Conservation (phyloP, 208 protist genomes). For the Borovskyia barvae region DNA sequence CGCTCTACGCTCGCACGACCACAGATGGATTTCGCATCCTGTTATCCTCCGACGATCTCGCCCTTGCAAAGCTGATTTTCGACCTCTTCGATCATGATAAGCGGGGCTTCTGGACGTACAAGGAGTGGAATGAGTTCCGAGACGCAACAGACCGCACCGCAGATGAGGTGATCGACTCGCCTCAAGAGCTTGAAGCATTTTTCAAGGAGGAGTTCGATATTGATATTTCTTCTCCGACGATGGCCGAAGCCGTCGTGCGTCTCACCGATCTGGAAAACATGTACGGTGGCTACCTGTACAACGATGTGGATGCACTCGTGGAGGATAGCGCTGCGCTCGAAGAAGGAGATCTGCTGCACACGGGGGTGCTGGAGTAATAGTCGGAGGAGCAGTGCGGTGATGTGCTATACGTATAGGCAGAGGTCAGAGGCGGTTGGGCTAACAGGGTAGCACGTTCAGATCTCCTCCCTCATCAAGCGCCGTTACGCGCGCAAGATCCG, state of each 20-base stretch:
- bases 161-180: slow-evolving; percentile 27
- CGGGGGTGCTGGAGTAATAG: slow-evolving; percentile 72
- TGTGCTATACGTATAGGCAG: too few species aligned
- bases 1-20: slow-evolving; percentile 53
- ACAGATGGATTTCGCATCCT: slow-evolving; percentile 74
- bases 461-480: too few species aligned
- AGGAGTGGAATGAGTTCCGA: slow-evolving; percentile 68
- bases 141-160: slow-evolving; percentile 32
- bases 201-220: slow-evolving; percentile 84
- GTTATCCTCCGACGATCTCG: slow-evolving; percentile 50
- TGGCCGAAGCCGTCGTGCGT: slow-evolving; percentile 34
- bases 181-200: slow-evolving; percentile 37
- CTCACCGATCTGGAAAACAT: slow-evolving; percentile 71
- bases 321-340: slow-evolving; percentile 70
- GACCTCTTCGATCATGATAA: slow-evolving; percentile 41
- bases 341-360: slow-evolving; percentile 48
- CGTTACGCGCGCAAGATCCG: too few species aligned
- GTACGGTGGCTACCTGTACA: slow-evolving; percentile 83
- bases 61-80: slow-evolving; percentile 65
- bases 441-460: too few species aligned
- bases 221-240: slow-evolving; percentile 11
- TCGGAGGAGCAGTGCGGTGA: too few species aligned
- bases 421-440: too few species aligned
- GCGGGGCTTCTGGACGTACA: slow-evolving; percentile 60
- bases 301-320: slow-evolving; percentile 68